Evolutionary conservation across 2,329 filamentous ascomycete genomes (phyloP).

Genomic region (Herpotrichia juniperi): DNA sequence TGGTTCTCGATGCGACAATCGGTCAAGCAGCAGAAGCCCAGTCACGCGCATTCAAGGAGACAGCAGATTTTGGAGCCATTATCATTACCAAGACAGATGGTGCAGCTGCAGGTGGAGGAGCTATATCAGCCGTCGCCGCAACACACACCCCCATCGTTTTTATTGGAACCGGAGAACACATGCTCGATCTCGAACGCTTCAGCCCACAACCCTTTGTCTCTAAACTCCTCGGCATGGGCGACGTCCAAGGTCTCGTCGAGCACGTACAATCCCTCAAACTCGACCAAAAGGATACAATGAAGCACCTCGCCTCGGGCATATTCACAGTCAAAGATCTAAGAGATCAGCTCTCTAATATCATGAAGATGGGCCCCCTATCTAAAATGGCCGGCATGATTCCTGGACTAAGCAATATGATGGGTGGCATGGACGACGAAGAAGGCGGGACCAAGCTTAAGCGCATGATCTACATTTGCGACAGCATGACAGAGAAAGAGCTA

Average conservation of each 20-base stretch:
- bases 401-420: constrained; percentile 90
- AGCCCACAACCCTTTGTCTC: constrained; percentile 91
- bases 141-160: constrained; percentile 98
- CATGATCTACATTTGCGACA: constrained; percentile 99
- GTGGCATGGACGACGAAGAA: constrained; percentile 96
- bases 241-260: constrained; percentile 92
- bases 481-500: constrained; percentile 95
- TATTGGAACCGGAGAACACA: constrained; percentile 96
- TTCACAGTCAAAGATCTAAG: constrained; percentile 94
- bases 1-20: constrained; percentile 96
- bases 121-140: constrained; percentile 95
- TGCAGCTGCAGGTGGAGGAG: constrained; percentile 92
- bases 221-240: constrained; percentile 95
- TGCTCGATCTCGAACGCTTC: constrained; percentile 93
- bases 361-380: constrained; percentile 98
- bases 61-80: constrained; percentile 95
- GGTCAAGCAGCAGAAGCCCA: constrained; percentile 95
- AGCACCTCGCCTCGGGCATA: constrained; percentile 95
- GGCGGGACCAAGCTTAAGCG: constrained; percentile 91
- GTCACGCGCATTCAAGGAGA: constrained; percentile 95
- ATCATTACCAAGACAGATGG: constrained; percentile 99
- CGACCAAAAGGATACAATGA: constrained; percentile 98
- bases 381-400: constrained; percentile 99
- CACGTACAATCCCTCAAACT: constrained; percentile 95
- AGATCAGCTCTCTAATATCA: constrained; percentile 95